Conservation (phyloP, 2,329 filamentous ascomycete species). For the Alternaria sp. region DNA sequence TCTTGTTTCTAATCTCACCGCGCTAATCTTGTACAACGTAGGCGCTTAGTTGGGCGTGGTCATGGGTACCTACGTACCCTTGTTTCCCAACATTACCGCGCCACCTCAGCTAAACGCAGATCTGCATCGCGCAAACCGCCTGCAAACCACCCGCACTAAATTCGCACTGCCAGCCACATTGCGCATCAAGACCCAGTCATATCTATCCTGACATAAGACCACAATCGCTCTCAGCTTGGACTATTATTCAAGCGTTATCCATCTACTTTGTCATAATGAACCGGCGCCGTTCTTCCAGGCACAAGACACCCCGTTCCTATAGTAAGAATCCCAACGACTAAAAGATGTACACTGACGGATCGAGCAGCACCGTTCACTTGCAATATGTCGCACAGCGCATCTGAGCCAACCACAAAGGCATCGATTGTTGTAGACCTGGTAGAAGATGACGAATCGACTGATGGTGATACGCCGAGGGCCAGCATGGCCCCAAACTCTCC, state of each 20-base stretch:
- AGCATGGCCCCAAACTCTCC: background rate
- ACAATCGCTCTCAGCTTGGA: too few relatives aligned
- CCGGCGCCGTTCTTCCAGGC: background rate
- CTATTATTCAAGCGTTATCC: background rate
- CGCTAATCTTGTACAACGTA: background rate
- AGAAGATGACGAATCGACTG: background rate
- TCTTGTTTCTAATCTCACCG: background rate
- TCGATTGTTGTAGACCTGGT: background rate
- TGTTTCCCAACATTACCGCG: background rate
- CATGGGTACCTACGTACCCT: background rate
- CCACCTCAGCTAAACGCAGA: background rate
- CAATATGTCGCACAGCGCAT: background rate
- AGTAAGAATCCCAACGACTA: background rate
- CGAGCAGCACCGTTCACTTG: background rate
- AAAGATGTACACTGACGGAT: background rate
- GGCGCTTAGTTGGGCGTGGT: background rate
- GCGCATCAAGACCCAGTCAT: background rate
- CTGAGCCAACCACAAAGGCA: background rate
- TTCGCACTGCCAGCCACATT: background rate
- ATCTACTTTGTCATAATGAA: background rate
- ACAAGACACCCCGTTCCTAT: background rate
- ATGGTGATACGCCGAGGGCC: background rate
- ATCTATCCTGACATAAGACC: too few relatives aligned
- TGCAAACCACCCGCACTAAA: background rate
- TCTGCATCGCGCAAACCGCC: background rate